phyloP scores from a whole-genome alignment of 805 yeast species.

The Metschnikowia anglica region DNA sequence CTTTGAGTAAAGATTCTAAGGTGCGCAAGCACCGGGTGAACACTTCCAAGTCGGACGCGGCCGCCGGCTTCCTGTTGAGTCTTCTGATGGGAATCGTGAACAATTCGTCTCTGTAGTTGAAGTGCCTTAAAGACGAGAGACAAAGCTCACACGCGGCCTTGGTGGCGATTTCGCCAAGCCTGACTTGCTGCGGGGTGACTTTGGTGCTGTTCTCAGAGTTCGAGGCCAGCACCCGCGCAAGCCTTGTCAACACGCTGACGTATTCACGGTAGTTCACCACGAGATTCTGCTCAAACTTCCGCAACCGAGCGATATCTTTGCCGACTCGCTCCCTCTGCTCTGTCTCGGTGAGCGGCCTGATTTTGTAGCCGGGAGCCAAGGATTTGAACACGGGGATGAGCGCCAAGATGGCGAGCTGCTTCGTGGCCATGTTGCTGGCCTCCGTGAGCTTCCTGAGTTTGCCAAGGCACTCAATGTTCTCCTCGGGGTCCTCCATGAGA shows the following conservation, averaged over 20 bases:
- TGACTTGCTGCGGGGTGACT: slow-evolving; percentile 34
- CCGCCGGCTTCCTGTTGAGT: slow-evolving; percentile 58
- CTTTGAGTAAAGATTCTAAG: slow-evolving; percentile 66
- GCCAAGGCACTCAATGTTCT: slow-evolving; percentile 61
- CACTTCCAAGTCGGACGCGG: slow-evolving; percentile 44
- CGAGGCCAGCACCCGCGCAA: slow-evolving; percentile 40
- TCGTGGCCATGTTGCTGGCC: slow-evolving; percentile 62
- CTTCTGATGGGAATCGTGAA: slow-evolving; percentile 66
- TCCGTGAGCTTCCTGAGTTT: slow-evolving; percentile 69
- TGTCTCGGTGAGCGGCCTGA: slow-evolving; percentile 75
- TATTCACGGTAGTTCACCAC: slow-evolving; percentile 68
- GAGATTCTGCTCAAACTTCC: slow-evolving; percentile 79
- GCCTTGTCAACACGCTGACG: slow-evolving; percentile 51
- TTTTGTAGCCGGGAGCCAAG: slow-evolving; percentile 84
- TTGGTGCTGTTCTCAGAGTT: slow-evolving; percentile 38
- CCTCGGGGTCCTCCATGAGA: slow-evolving; percentile 87
- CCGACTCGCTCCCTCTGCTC: slow-evolving; percentile 82
- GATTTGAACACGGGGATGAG: slow-evolving; percentile 81
- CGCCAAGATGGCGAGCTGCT: slow-evolving; percentile 72
- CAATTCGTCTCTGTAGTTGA: slow-evolving; percentile 79
- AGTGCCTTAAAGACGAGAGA: slow-evolving; percentile 63
- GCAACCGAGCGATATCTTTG: slow-evolving; percentile 72
- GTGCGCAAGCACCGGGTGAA: slow-evolving; percentile 62
- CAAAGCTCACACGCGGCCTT: slow-evolving; percentile 77
- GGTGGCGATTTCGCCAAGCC: slow-evolving; percentile 58